Conservation (phyloP, 768 basidiomycete genomes). For the Amanita exitialis region DNA sequence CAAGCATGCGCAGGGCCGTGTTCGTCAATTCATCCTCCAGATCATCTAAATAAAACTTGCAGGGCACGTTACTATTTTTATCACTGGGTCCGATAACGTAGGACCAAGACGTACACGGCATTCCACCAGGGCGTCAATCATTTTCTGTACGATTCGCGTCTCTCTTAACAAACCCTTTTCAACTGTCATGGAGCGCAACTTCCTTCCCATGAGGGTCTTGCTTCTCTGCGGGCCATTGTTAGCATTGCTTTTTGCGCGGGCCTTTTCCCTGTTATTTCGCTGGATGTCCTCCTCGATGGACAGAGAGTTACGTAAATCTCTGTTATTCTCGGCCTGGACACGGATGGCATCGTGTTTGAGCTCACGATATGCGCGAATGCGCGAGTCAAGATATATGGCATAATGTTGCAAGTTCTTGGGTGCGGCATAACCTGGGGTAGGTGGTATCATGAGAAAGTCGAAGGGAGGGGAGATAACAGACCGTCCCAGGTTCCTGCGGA, state of each 20-base stretch:
- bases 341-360: conserved; percentile 91
- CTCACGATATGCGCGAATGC: conserved; percentile 82
- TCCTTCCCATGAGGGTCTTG: conserved; percentile 74
- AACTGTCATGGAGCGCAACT: conserved; percentile 84
- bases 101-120: conserved; percentile 58
- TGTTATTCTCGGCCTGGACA: conserved; percentile 89
- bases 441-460: neutral
- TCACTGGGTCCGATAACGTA: conserved; percentile 1
- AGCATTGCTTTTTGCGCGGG: conserved; percentile 19
- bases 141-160: conserved; percentile 81
- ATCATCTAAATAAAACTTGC: conserved; percentile 88
- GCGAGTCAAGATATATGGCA: conserved; percentile 78
- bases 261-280: conserved; percentile 19
- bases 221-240: conserved; percentile 31
- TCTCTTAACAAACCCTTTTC: conserved; percentile 94
- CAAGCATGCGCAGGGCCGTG: conserved; percentile 83
- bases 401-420: conserved; percentile 85
- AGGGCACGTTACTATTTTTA: neutral
- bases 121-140: conserved; percentile 82
- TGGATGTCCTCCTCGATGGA: conserved; percentile 51
- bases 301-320: conserved; percentile 64
- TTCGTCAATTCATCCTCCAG: conserved; percentile 87
- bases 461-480: conserved; percentile 19
- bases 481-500: conserved; percentile 85
- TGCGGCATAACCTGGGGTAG: conserved; percentile 63